Percentiles rank a stretch among this genome's conserved stretches.
Conservation (phyloP, 2,329 filamentous ascomycete species). For the Pseudopithomyces chartarum region DNA sequence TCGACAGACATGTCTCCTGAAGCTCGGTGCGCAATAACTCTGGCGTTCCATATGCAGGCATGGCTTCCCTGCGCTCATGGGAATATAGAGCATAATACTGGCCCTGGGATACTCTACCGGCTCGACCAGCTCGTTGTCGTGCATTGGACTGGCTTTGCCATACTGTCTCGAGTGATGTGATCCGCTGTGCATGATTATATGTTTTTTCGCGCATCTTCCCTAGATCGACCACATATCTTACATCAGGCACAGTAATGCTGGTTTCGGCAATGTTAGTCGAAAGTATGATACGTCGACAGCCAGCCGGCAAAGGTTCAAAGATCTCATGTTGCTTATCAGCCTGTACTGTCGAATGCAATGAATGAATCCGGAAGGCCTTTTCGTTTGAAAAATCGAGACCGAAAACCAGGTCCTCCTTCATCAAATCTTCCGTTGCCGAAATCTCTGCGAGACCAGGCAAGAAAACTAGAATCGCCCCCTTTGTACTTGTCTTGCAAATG, state of each 20-base stretch:
- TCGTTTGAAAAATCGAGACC: constrained; percentile 5
- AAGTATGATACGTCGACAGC: constrained; percentile 9
- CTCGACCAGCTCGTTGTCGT: constrained; percentile 10
- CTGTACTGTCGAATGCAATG: constrained; percentile 6
- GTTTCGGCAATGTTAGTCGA: constrained; percentile 12
- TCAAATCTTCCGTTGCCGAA: background rate
- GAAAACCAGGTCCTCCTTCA: background rate
- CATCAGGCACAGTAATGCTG: constrained; percentile 7
- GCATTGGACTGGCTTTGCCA: constrained; percentile 11
- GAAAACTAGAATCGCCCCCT: constrained; percentile 10
- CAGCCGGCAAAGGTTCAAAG: constrained; percentile 3
- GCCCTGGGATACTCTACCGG: constrained; percentile 7
- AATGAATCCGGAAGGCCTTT: background rate
- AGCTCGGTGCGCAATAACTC: constrained; percentile 9
- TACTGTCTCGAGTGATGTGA: background rate
- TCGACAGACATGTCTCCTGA: constrained; percentile 7
- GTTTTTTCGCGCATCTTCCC: constrained; percentile 7
- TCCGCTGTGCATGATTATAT: background rate
- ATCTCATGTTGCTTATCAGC: constrained; percentile 4
- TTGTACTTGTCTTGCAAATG: constrained; percentile 3
- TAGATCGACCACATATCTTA: constrained; percentile 7
- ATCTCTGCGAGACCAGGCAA: constrained; percentile 10
- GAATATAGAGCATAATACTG: constrained; percentile 11
- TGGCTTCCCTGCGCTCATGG: background rate
- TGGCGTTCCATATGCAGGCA: constrained; percentile 1